phyloP scores from a whole-genome alignment of 2,329 filamentous ascomycete genomes.

The Blastomyces percursus region DNA sequence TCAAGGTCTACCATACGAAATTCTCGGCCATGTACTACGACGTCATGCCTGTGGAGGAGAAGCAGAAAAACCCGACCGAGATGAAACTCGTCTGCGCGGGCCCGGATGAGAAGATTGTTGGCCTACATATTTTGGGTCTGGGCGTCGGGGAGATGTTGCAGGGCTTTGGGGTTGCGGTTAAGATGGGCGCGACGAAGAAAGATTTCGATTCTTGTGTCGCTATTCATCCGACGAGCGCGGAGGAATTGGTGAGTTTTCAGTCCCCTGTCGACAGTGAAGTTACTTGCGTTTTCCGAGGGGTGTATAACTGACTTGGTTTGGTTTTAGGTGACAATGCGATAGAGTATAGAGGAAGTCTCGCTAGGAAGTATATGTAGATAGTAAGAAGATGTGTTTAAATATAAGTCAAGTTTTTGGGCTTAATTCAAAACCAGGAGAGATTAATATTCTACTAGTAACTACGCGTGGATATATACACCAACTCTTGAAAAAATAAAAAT shows the following conservation, averaged over 20 bases:
- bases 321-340: conserved; percentile 22
- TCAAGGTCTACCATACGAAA: conserved; percentile 41
- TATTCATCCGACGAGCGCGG: conserved; percentile 66
- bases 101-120: conserved; percentile 41
- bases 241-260: conserved; percentile 51
- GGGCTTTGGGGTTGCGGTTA: conserved; percentile 63
- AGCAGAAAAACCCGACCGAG: conserved; percentile 40
- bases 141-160: conserved; percentile 56
- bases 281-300: not conserved
- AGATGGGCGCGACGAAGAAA: conserved; percentile 70
- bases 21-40: conserved; percentile 42
- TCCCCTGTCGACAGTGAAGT: conserved; percentile 31
- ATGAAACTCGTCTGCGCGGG: conserved; percentile 42
- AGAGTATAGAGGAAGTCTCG: not conserved
- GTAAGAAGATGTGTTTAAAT: not conserved
- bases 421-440: not conserved
- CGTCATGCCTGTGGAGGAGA: conserved; percentile 38
- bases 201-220: conserved; percentile 66
- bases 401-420: not conserved
- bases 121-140: conserved; percentile 40
- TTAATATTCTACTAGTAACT: not conserved
- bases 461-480: not conserved
- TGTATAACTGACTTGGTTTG: conserved; percentile 1
- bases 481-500: not conserved
- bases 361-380: not conserved